Percentiles rank a stretch among this genome's conserved stretches.
Conservation (phyloP, 1,139 yeast genomes). For the Yamadazyma dendronema region DNA sequence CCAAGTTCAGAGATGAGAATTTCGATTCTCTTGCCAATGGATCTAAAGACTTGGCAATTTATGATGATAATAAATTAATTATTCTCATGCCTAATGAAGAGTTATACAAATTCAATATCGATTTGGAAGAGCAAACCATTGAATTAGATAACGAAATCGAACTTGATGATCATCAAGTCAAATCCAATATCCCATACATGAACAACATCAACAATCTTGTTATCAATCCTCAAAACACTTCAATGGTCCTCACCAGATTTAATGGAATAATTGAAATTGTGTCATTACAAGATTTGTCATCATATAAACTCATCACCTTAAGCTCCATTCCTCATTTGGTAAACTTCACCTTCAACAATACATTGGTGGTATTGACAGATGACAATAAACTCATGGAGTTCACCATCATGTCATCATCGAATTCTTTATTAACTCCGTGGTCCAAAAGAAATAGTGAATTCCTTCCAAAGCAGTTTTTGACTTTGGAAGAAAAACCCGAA, state of each 20-base stretch:
- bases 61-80: conserved; percentile 45
- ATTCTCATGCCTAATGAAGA: conserved; percentile 69
- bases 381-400: conserved; percentile 79
- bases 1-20: conserved; percentile 52
- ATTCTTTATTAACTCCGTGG: conserved; percentile 67
- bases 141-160: conserved; percentile 42
- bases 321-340: conserved; percentile 53
- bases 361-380: conserved; percentile 65
- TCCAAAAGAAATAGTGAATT: conserved; percentile 72
- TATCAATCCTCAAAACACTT: conserved; percentile 42
- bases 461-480: conserved; percentile 64
- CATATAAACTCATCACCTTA: conserved; percentile 50
- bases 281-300: conserved; percentile 25
- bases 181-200: conserved; percentile 28
- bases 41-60: conserved; percentile 51
- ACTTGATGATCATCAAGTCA: conserved; percentile 24
- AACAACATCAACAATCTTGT: conserved; percentile 51
- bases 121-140: conserved; percentile 22
- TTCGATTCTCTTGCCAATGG: conserved; percentile 51
- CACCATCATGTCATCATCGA: conserved; percentile 18
- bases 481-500: conserved; percentile 66
- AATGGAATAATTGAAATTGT: conserved; percentile 66
- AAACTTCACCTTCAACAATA: conserved; percentile 47
- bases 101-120: conserved; percentile 47
- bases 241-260: conserved; percentile 47